Evolutionary conservation across 2,329 filamentous ascomycete species (phyloP), one percentile per base, ranked within the genome.

Genomic region (Fusarium haematococcum): DNA sequence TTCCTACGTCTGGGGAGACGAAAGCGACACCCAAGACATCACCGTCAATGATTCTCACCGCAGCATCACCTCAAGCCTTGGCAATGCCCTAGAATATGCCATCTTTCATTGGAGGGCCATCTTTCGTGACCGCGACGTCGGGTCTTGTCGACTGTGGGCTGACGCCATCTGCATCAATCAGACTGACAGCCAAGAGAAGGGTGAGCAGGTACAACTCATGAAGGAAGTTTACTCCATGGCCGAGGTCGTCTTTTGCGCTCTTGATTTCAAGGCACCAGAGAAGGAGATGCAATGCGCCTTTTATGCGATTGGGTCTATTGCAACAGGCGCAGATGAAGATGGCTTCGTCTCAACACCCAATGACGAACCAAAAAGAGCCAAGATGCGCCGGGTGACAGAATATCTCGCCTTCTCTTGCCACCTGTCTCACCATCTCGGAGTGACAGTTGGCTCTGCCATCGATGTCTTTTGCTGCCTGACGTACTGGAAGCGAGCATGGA

Each of bases 101-200:
- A n/a, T 23, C 0, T 23, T 41, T 52, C 67, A 69, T 14, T 69
- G 65, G 52, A 2, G 11, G 1, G 41, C 20, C 2, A 39, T 33
- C 10, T 69, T 64, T 6, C 41, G 65, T 0, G n/a, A 45, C 14
- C 30, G 58, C 6, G 16, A 64, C 0, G 0, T 30, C 0, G 10
- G 3, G 5, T 9, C 50, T 25, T 39, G 59, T 3, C 50, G 41
- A 2, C 10, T 68, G 6, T 69, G 65, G 65, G 65, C 65, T 5
- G 58, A 69, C 3, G 65, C 67, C 10, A 25, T 69, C 1, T 69
- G 65, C 16, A 69, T 69, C 41, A 64, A 68, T 2, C 65, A 69
- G n/a, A 7, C 56, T 0, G 41, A 69, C 6, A 16, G 32, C 4
- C 4, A 45, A 1, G 67, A 69, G 33, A 69, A 69, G 10, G 10